Evolutionary conservation across 2,329 filamentous ascomycete genomes (phyloP).

Genomic region (Trichoderma hamatum): DNA sequence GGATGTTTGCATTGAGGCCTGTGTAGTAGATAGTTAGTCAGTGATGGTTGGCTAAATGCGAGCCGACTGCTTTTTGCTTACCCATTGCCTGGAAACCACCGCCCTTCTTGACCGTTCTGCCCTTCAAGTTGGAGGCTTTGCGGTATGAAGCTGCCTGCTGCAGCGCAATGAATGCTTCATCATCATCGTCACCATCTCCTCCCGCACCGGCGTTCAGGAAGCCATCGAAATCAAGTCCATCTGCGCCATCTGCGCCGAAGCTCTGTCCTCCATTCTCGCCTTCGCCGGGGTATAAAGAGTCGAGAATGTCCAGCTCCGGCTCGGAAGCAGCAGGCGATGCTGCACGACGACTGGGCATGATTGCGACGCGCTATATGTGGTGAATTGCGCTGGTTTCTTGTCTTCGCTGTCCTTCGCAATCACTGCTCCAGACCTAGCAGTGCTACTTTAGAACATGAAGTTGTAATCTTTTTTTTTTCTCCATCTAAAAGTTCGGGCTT

Average conservation of each 20-base stretch:
- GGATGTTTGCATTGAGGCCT: conserved; percentile 77
- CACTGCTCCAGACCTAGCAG: background rate
- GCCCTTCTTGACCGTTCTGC: conserved; percentile 87
- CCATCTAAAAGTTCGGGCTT: conserved; percentile 31
- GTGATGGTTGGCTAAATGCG: background rate
- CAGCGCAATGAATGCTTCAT: conserved; percentile 89
- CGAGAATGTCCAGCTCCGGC: conserved; percentile 87
- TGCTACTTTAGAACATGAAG: conserved; percentile 10
- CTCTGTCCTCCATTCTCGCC: conserved; percentile 51
- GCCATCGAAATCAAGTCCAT: conserved; percentile 59
- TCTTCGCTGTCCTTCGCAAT: background rate
- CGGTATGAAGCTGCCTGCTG: conserved; percentile 86
- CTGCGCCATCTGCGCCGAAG: conserved; percentile 42
- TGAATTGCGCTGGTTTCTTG: background rate
- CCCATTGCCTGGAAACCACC: conserved; percentile 97
- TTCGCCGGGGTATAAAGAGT: conserved; percentile 69
- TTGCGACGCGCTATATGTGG: conserved; percentile 26
- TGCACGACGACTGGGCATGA: conserved; percentile 68
- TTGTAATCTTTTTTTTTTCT: conserved; percentile 38
- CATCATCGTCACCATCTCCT: conserved; percentile 62
- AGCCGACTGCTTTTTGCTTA: conserved; percentile 39
- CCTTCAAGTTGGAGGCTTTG: conserved; percentile 80
- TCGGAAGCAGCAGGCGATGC: conserved; percentile 84
- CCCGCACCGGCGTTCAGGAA: conserved; percentile 58
- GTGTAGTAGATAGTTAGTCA: conserved; percentile 11